Evolutionary conservation across 1,284 basidiomycete genomes (phyloP).

Genomic region (Cutaneotrichosporon cavernicola): DNA sequence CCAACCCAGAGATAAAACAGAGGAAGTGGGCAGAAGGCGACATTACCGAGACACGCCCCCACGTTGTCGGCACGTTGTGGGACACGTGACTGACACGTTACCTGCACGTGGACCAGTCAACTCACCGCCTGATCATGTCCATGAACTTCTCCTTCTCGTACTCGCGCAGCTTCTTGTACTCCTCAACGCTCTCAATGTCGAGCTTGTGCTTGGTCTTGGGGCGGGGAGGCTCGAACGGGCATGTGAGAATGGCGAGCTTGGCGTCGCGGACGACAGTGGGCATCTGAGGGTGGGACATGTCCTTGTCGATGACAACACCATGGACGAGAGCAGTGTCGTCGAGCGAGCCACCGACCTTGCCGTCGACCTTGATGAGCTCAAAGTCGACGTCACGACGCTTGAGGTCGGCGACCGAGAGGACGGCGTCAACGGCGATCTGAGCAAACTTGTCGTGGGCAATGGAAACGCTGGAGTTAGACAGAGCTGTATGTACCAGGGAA

Average conservation of each 20-base stretch:
- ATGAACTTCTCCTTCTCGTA: conserved; percentile 96
- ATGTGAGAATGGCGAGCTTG: conserved; percentile 92
- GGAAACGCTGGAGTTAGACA: conserved; percentile 64
- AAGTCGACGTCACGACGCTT: conserved; percentile 94
- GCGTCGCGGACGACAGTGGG: conserved; percentile 83
- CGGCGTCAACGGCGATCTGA: conserved; percentile 95
- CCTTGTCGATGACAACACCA: conserved; percentile 97
- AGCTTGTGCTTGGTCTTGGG: conserved; percentile 99
- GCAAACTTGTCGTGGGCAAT: conserved; percentile 95
- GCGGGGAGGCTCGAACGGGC: conserved; percentile 96
- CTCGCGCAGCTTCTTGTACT: conserved; percentile 89
- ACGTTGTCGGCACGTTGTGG: not conserved
- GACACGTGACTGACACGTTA: not conserved
- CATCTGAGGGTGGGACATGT: conserved; percentile 99
- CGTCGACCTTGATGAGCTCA: conserved; percentile 98
- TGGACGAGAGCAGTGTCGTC: conserved; percentile 79
- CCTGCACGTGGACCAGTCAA: conserved; percentile 4
- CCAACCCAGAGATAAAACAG: not conserved
- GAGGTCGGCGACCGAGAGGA: conserved; percentile 91
- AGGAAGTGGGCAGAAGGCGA: not conserved
- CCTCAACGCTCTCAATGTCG: conserved; percentile 96
- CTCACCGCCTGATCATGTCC: conserved; percentile 82
- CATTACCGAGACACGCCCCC: too few relatives aligned
- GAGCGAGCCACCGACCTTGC: conserved; percentile 95
- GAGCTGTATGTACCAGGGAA: too few relatives aligned